These are phyloP conservation scores for Salix brachista DNA, from an alignment of 345 rosid species.

Conservation along the genomic window DNA sequence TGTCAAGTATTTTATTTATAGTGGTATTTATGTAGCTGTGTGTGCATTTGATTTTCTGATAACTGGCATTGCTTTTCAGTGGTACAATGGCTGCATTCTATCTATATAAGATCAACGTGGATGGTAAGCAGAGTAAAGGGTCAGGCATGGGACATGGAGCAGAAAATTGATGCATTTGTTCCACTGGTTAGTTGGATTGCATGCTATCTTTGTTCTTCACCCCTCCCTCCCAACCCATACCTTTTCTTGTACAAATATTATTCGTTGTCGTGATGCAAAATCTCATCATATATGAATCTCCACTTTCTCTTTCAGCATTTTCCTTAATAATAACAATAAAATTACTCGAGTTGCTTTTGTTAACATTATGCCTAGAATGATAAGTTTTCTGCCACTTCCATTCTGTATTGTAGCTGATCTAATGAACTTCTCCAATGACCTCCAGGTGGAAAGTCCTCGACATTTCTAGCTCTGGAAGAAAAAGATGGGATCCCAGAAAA, in stretches of 20 bases:
- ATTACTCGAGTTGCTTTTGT: neutral
- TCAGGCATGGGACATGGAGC: slow-evolving; percentile 35
- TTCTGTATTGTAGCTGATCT: neutral
- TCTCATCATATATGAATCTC: neutral
- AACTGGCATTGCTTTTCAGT: slow-evolving; percentile 40
- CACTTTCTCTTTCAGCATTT: neutral
- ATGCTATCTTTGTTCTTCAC: neutral
- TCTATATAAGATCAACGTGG: slow-evolving; percentile 45
- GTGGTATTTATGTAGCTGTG: neutral
- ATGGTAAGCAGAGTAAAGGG: slow-evolving; percentile 31
- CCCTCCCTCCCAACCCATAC: neutral
- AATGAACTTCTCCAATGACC: neutral
- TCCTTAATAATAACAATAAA: neutral
- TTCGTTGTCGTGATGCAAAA: neutral
- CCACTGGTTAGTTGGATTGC: slow-evolving; percentile 17
- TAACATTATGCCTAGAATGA: neutral
- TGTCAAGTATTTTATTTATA: neutral
- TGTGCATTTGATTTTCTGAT: neutral
- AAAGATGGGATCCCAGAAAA: neutral
- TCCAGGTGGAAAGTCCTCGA: neutral
- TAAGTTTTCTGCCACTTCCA: neutral
- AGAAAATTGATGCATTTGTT: slow-evolving; percentile 26
- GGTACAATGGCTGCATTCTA: slow-evolving; percentile 72
- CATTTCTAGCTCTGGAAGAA: slow-evolving; percentile 3
- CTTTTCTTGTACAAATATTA: neutral